phyloP scores from a whole-genome alignment of 2,329 filamentous ascomycete genomes.

The Xylaria digitata region DNA sequence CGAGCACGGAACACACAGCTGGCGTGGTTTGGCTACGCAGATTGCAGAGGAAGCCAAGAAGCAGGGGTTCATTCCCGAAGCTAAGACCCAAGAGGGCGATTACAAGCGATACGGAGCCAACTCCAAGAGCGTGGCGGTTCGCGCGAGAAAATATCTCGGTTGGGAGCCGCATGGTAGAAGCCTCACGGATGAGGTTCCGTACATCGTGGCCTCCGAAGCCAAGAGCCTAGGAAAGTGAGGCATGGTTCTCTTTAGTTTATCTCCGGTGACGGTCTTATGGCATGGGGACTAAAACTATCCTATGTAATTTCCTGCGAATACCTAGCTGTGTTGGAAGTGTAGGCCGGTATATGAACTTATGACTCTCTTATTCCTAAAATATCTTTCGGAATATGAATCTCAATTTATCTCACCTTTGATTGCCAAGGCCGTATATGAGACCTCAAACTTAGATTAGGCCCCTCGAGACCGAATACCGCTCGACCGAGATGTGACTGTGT shows the following conservation, averaged over 20 bases:
- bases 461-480: too few relatives aligned
- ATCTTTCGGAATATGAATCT: not conserved
- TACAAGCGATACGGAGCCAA: slow-evolving; percentile 54
- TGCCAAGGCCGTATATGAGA: not conserved
- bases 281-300: not conserved
- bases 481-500: not conserved
- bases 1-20: slow-evolving; percentile 70
- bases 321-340: not conserved
- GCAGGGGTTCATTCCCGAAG: slow-evolving; percentile 58
- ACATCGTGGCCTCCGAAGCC: slow-evolving; percentile 54
- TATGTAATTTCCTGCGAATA: not conserved
- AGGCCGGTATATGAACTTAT: slow-evolving; percentile 6
- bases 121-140: slow-evolving; percentile 57
- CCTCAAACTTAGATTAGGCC: not conserved
- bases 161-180: slow-evolving; percentile 55
- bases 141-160: slow-evolving; percentile 59
- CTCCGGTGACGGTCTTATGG: not conserved
- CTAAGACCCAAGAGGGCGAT: slow-evolving; percentile 46
- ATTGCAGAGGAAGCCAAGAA: slow-evolving; percentile 68
- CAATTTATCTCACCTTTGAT: not conserved
- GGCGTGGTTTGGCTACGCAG: slow-evolving; percentile 68
- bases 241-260: not conserved
- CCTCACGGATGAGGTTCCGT: slow-evolving; percentile 55
- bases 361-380: not conserved
- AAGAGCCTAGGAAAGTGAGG: slow-evolving; percentile 49